These are phyloP conservation scores for Naganishia kalamii DNA, from an alignment of 768 basidiomycete species.

Conservation along the genomic window DNA sequence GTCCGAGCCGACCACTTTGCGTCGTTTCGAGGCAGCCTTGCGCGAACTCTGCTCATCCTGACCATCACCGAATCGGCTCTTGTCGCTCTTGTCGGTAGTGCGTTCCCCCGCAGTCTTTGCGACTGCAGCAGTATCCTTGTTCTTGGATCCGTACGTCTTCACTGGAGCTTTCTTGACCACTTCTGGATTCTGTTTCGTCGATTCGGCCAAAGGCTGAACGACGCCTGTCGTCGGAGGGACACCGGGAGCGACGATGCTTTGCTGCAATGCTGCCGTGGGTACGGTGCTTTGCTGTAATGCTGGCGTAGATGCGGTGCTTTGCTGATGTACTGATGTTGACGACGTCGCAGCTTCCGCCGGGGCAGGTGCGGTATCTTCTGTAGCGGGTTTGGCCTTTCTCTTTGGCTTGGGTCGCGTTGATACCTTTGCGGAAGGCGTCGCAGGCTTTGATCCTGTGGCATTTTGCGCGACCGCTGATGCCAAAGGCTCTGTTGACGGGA, in stretches of 20 bases:
- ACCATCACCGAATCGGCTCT: neutral
- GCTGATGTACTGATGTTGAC: neutral
- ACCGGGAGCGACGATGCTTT: too few relatives aligned
- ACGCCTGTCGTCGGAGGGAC: too few relatives aligned
- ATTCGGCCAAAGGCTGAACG: too few relatives aligned
- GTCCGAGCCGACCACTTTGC: neutral
- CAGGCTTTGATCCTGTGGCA: neutral
- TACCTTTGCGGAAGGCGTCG: neutral
- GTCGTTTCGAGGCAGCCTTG: neutral
- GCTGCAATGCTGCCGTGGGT: too few relatives aligned
- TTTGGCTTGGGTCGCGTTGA: constrained; percentile 9
- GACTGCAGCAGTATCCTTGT: neutral
- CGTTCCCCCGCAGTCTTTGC: neutral
- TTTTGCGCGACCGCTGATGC: neutral
- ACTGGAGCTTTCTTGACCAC: neutral
- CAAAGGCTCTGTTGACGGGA: neutral
- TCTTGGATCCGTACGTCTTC: constrained; percentile 2
- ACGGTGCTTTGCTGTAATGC: too few relatives aligned
- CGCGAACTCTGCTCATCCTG: neutral
- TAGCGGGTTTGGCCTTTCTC: neutral
- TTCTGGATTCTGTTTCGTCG: neutral
- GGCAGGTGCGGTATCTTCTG: neutral
- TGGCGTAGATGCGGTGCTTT: too few relatives aligned
- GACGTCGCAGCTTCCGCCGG: neutral
- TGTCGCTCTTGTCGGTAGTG: neutral